Evolutionary conservation across 2,329 filamentous ascomycete genomes (phyloP).

Genomic region (Myriosclerotinia duriaeana): DNA sequence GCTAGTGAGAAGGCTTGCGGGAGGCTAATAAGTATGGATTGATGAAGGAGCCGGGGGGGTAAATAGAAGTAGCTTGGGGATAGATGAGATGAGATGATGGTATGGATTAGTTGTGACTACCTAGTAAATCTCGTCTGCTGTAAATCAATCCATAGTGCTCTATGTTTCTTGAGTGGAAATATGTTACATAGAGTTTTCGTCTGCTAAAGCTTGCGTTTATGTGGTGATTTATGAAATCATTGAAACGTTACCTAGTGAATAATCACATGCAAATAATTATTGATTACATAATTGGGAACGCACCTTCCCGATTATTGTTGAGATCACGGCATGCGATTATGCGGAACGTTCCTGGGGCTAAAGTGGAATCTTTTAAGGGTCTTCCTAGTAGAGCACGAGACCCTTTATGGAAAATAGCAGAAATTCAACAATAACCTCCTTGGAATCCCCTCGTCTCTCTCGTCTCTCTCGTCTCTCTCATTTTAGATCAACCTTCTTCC

Average conservation of each 20-base stretch:
- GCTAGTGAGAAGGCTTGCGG: too few relatives aligned
- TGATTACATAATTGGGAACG: conserved; percentile 3
- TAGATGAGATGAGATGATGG: too few relatives aligned
- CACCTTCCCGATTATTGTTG: conserved; percentile 4
- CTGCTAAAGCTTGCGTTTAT: too few relatives aligned
- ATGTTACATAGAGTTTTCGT: too few relatives aligned
- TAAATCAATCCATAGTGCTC: too few relatives aligned
- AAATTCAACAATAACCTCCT: neutral
- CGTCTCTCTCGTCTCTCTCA: neutral
- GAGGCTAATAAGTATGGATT: too few relatives aligned
- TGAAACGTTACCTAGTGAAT: too few relatives aligned
- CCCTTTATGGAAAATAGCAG: conserved; percentile 5
- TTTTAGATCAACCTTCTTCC: neutral
- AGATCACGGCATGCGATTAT: neutral
- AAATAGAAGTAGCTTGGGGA: too few relatives aligned
- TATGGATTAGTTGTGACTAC: too few relatives aligned
- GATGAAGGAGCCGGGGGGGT: too few relatives aligned
- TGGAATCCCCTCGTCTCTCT: neutral
- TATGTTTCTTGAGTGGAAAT: too few relatives aligned
- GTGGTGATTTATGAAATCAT: neutral
- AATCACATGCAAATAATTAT: conserved; percentile 15
- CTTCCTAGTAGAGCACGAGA: conserved; percentile 11
- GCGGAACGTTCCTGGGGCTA: conserved; percentile 16
- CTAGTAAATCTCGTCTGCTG: too few relatives aligned
- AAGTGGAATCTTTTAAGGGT: conserved; percentile 10